Conservation (phyloP, 768 basidiomycete species). For the Rhodotorula taiwanensis region DNA sequence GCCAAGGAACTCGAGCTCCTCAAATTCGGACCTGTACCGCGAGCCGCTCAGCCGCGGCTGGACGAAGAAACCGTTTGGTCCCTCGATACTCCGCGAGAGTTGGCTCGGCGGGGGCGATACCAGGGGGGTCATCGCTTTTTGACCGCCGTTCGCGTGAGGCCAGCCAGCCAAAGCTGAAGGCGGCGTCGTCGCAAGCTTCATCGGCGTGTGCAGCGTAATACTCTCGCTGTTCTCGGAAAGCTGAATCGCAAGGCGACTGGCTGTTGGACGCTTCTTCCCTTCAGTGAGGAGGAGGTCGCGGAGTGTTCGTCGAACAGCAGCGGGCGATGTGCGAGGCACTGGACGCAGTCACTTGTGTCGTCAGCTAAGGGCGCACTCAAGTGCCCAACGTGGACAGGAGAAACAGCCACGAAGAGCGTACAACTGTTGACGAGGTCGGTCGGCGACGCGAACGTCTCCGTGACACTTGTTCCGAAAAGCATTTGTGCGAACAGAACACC, state of each 20-base stretch:
- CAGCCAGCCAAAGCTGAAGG: slow-evolving; percentile 14
- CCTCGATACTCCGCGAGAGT: slow-evolving; percentile 22
- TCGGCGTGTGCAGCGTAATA: background rate
- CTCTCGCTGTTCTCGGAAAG: slow-evolving; percentile 28
- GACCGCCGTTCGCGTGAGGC: slow-evolving; percentile 3
- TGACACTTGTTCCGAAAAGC: slow-evolving; percentile 32
- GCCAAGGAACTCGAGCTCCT: slow-evolving; percentile 40
- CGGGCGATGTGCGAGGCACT: slow-evolving; percentile 20
- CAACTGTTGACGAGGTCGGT: slow-evolving; percentile 24
- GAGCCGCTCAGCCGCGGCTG: slow-evolving; percentile 32
- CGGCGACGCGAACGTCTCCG: slow-evolving; percentile 18
- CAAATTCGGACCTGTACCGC: slow-evolving; percentile 39
- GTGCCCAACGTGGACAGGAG: background rate
- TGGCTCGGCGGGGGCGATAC: slow-evolving; percentile 18
- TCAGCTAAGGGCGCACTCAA: background rate
- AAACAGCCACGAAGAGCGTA: background rate
- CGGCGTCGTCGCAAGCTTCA: slow-evolving; percentile 23
- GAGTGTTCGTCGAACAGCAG: slow-evolving; percentile 22
- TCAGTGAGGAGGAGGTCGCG: slow-evolving; percentile 33
- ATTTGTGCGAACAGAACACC: slow-evolving; percentile 36
- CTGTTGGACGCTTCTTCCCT: slow-evolving; percentile 25
- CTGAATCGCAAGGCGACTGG: slow-evolving; percentile 1
- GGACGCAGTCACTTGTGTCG: too few species aligned
- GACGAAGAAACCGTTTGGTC: slow-evolving; percentile 37
- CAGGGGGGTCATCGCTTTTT: slow-evolving; percentile 9